A percentile compares a stretch with the other conserved stretches of the same genome.
phyloP scores from a whole-genome alignment of 441 rosid species.

The Corymbia calophylla region DNA sequence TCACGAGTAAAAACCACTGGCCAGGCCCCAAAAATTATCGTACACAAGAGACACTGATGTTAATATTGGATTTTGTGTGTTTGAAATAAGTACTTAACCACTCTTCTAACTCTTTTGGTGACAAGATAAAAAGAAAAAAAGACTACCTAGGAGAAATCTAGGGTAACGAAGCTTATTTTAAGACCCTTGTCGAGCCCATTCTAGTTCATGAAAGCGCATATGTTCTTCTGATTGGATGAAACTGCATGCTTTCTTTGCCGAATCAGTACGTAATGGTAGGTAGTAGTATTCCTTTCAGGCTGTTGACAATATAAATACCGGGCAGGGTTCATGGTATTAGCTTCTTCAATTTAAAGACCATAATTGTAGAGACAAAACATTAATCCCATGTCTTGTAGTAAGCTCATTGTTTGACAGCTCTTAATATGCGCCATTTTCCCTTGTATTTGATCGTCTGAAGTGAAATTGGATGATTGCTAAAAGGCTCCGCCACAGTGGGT shows the following conservation, averaged over 20 bases:
- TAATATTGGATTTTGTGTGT: background rate
- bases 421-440: background rate
- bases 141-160: background rate
- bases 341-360: background rate
- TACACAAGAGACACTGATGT: background rate
- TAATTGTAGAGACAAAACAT: background rate
- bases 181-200: background rate
- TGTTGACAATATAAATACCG: background rate
- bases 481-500: too few relatives aligned
- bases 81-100: background rate
- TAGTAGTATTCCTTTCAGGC: background rate
- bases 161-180: background rate
- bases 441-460: background rate
- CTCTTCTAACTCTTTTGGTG: background rate
- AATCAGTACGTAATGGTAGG: background rate
- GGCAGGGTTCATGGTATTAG: background rate
- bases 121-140: background rate
- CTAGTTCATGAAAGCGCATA: background rate
- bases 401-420: background rate
- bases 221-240: background rate
- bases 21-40: background rate
- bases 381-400: background rate
- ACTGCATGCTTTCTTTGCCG: background rate
- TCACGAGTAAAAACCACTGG: background rate
- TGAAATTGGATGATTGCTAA: background rate